Percentiles rank a stretch among this genome's conserved stretches.
Evolutionary conservation across 2,329 filamentous ascomycete genomes (phyloP).

Genomic region (Tolypocladium ophioglossoides): DNA sequence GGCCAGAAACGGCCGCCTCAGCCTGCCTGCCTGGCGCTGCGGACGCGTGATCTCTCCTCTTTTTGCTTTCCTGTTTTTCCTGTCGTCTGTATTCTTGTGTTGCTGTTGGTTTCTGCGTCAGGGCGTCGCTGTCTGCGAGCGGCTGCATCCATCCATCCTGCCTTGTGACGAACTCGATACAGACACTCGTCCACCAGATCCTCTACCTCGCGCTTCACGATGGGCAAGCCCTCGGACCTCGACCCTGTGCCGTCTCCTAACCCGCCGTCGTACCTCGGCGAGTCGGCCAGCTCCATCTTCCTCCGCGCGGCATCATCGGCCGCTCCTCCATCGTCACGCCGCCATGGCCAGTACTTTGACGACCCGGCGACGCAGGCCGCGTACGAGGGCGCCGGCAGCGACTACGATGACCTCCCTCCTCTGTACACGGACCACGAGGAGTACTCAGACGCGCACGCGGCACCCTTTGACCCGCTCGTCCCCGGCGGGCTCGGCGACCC

Average conservation of each 20-base stretch:
- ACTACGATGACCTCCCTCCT: constrained; percentile 33
- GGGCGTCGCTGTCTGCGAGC: background rate
- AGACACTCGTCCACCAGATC: background rate
- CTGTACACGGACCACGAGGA: constrained; percentile 30
- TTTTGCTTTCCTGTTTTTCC: background rate
- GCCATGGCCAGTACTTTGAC: constrained; percentile 22
- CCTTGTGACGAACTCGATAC: background rate
- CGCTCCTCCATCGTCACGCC: constrained; percentile 6
- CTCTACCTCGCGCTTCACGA: constrained; percentile 1
- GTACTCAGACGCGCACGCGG: constrained; percentile 4
- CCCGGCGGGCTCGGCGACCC: constrained; percentile 7
- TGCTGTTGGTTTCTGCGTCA: background rate
- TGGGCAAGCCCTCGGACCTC: constrained; percentile 15
- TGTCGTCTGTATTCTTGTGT: background rate
- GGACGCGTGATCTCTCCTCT: background rate
- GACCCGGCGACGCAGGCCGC: constrained; percentile 17
- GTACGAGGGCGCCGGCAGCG: constrained; percentile 8
- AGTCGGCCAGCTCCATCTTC: constrained; percentile 7
- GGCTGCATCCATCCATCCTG: background rate
- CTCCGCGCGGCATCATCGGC: background rate
- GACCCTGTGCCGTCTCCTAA: constrained; percentile 4
- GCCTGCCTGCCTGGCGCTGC: background rate
- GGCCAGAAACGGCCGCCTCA: no score
- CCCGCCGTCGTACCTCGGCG: constrained; percentile 10
- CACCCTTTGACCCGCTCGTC: constrained; percentile 13